phyloP scores from a whole-genome alignment of 2,329 filamentous ascomycete species.

The Cordyceps militaris region DNA sequence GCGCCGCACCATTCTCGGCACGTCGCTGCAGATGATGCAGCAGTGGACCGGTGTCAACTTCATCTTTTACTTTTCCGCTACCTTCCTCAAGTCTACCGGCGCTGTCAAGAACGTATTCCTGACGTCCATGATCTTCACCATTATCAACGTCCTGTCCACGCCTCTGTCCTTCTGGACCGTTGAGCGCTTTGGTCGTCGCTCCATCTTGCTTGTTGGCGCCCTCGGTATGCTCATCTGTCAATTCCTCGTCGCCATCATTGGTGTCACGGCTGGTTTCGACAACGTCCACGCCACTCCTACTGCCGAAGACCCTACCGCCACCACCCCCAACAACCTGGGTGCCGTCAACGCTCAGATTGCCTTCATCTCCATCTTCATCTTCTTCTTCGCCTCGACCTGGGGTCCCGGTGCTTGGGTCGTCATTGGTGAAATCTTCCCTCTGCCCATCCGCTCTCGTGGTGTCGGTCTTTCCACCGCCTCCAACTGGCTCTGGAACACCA shows the following conservation, averaged over 20 bases:
- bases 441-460: conserved; percentile 81
- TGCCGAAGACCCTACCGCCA: conserved; percentile 29
- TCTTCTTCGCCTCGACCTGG: conserved; percentile 87
- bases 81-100: conserved; percentile 73
- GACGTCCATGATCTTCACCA: conserved; percentile 76
- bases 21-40: conserved; percentile 74
- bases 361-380: conserved; percentile 89
- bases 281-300: conserved; percentile 38
- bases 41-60: conserved; percentile 87
- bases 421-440: conserved; percentile 85
- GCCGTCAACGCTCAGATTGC: conserved; percentile 68
- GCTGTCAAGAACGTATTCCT: conserved; percentile 74
- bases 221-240: conserved; percentile 79
- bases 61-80: conserved; percentile 81
- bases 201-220: conserved; percentile 72
- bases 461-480: conserved; percentile 80
- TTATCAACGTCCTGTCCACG: conserved; percentile 82
- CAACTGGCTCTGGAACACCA: conserved; percentile 89
- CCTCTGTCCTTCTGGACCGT: conserved; percentile 83
- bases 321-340: conserved; percentile 44
- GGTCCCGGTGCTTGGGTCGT: conserved; percentile 75
- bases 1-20: conserved; percentile 64
- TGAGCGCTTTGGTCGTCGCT: conserved; percentile 73
- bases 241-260: conserved; percentile 76
- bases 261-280: conserved; percentile 53